Percentiles rank a stretch among this genome's conserved stretches.
Evolutionary conservation across 345 rosid genomes (phyloP).

Genomic region (Eucalyptus fibrosa): DNA sequence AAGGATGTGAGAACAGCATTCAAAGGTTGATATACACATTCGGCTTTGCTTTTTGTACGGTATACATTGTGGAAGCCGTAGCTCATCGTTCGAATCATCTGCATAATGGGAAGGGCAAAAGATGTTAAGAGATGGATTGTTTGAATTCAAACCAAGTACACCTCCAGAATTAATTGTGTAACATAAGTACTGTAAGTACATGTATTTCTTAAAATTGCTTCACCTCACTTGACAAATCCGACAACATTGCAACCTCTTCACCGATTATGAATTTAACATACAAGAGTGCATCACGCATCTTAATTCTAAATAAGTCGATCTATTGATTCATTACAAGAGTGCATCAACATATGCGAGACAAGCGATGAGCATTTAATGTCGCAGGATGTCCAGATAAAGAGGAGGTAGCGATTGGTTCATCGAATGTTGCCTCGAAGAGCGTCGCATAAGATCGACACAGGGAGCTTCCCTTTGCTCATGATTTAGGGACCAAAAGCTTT

Average conservation of each 20-base stretch:
- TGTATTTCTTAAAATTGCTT: neutral
- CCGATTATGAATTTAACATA: neutral
- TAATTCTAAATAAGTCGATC: neutral
- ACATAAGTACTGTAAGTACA: neutral
- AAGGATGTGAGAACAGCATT: neutral
- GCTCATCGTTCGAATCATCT: neutral
- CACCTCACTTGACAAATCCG: too few relatives aligned
- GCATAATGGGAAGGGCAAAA: neutral
- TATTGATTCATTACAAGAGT: neutral
- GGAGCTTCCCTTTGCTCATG: neutral
- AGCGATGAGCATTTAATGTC: neutral
- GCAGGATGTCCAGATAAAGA: neutral
- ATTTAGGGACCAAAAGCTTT: neutral
- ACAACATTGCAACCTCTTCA: neutral
- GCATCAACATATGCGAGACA: neutral
- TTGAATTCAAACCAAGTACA: neutral
- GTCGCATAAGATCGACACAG: neutral
- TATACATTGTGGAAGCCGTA: neutral
- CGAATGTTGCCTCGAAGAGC: neutral
- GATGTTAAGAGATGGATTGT: neutral
- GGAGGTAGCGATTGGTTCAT: neutral
- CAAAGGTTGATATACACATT: neutral
- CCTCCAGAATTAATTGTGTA: neutral
- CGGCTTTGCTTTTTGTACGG: neutral
- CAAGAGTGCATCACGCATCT: too few relatives aligned